These are phyloP conservation scores for Psidium friedrichsthalianum DNA, from an alignment of 345 rosid genomes.

Conservation along the genomic window DNA sequence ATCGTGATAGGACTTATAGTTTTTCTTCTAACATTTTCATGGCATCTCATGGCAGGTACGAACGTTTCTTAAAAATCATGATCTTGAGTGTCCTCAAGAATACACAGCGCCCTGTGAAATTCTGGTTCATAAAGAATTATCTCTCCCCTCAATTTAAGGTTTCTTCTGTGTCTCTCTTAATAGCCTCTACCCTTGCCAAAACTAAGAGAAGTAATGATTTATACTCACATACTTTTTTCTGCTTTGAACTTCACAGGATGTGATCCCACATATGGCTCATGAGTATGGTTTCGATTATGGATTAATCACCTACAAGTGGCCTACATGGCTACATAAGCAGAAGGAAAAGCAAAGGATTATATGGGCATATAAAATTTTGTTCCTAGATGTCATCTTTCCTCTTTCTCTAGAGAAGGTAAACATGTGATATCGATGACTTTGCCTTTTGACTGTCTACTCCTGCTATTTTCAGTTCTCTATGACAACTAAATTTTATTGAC, in stretches of 20 bases:
- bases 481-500: neutral
- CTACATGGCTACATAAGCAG: constrained; percentile 98
- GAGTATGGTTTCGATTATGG: constrained; percentile 91
- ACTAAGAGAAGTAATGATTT: neutral
- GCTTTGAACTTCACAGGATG: constrained; percentile 45
- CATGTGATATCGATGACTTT: neutral
- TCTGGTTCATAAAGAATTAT: constrained; percentile 99
- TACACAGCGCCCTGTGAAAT: constrained; percentile 83
- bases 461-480: neutral
- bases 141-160: constrained; percentile 99
- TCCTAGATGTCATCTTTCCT: constrained; percentile 97
- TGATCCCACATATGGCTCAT: constrained; percentile 90
- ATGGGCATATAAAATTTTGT: constrained; percentile 97
- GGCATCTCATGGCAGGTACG: constrained; percentile 54
- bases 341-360: constrained; percentile 96
- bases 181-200: neutral
- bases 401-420: constrained; percentile 87
- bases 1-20: neutral
- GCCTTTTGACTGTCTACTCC: neutral
- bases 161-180: neutral
- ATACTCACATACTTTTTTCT: neutral
- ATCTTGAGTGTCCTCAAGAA: constrained; percentile 91
- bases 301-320: constrained; percentile 96
- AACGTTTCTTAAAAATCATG: constrained; percentile 95
- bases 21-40: neutral